phyloP scores from a whole-genome alignment of 257 asterid species.

The Echium plantagineum region DNA sequence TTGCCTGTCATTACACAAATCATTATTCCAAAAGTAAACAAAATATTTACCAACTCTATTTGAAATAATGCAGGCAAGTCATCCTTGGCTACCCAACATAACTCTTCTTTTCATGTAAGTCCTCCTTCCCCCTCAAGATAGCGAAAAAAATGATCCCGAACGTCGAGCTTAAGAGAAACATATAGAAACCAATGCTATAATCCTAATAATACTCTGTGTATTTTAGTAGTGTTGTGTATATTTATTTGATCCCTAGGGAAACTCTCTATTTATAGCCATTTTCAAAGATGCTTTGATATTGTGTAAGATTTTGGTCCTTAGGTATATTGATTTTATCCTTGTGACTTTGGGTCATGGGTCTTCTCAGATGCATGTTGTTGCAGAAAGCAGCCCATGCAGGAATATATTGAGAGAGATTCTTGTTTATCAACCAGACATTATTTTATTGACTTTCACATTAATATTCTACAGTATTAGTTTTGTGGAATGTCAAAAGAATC shows the following conservation, averaged over 20 bases:
- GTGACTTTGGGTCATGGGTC: background rate
- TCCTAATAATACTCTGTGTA: too few species aligned
- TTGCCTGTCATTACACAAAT: background rate
- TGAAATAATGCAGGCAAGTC: conserved; percentile 1
- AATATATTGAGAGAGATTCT: background rate
- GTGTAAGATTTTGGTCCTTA: background rate
- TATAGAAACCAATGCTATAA: too few species aligned
- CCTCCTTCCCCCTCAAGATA: conserved; percentile 5
- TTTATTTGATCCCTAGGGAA: background rate
- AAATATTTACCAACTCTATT: background rate
- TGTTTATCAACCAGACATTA: background rate
- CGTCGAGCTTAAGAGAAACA: too few species aligned
- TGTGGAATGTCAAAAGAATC: background rate
- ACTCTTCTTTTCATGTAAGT: conserved; percentile 5
- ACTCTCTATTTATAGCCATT: conserved; percentile 1
- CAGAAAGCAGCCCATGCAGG: conserved; percentile 2
- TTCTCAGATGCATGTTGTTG: background rate
- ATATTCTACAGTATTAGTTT: background rate
- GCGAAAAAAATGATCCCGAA: too few species aligned
- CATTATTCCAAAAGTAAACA: background rate
- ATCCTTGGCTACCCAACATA: conserved; percentile 5
- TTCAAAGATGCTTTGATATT: background rate
- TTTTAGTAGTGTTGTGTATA: background rate
- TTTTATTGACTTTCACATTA: background rate
- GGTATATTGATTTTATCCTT: background rate